A percentile compares a stretch with the other conserved stretches of the same genome.
phyloP scores from a whole-genome alignment of 192 early-diverging fungal genomes.

The Physocladia obscura region DNA sequence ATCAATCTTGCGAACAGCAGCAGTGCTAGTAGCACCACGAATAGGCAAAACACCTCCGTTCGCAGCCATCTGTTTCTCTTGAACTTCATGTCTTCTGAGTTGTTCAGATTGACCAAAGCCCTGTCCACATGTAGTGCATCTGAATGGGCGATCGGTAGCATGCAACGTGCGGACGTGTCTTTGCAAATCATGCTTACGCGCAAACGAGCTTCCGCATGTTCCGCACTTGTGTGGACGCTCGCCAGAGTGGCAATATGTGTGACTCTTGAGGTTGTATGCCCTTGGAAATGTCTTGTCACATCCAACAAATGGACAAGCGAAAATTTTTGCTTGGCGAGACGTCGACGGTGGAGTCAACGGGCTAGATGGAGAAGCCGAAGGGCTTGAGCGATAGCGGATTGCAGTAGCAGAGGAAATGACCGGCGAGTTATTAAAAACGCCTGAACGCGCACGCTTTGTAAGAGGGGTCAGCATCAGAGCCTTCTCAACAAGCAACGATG shows the following conservation, averaged over 20 bases:
- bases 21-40: too few species aligned
- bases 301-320: too few species aligned
- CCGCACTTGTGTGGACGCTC: slow-evolving; percentile 58
- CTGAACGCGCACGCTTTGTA: too few species aligned
- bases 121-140: background rate
- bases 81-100: background rate
- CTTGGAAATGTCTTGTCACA: slow-evolving; percentile 75
- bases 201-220: slow-evolving; percentile 65
- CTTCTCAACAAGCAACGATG: too few species aligned
- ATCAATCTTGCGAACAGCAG: too few species aligned
- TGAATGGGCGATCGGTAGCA: slow-evolving; percentile 13
- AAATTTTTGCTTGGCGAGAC: too few species aligned
- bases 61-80: slow-evolving; percentile 5
- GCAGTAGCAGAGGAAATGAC: too few species aligned
- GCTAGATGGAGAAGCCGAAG: too few species aligned
- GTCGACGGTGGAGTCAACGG: too few species aligned
- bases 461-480: too few species aligned
- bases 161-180: slow-evolving; percentile 42
- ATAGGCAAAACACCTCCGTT: too few species aligned
- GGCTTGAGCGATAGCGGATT: background rate
- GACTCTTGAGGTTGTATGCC: slow-evolving; percentile 79
- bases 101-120: slow-evolving; percentile 3
- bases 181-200: slow-evolving; percentile 77
- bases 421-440: too few species aligned
- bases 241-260: slow-evolving; percentile 65